Percentiles rank a stretch among this genome's conserved stretches.
phyloP scores from a whole-genome alignment of 1,284 basidiomycete species.

The Spongiforma sp. region DNA sequence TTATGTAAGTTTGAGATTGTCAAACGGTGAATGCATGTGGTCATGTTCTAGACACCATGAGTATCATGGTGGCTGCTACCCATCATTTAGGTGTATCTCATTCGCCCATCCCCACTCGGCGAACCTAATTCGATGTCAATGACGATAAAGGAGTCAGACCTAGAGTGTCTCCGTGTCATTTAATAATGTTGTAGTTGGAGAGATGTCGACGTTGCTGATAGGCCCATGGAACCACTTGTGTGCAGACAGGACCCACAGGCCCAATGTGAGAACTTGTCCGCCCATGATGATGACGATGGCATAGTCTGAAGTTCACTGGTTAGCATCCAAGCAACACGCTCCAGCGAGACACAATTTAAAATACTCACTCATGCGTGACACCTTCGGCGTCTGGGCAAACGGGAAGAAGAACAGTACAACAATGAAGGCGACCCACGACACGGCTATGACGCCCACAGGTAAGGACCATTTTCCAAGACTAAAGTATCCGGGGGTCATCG shows the following conservation, averaged over 20 bases:
- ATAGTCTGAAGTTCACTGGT: conserved; percentile 53
- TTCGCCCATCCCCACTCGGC: conserved; percentile 34
- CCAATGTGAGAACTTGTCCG: conserved; percentile 66
- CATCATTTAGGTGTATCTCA: conserved; percentile 38
- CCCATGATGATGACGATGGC: conserved; percentile 67
- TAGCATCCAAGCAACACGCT: background rate
- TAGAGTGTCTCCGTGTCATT: background rate
- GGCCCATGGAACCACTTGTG: conserved; percentile 75
- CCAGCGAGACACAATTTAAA: background rate
- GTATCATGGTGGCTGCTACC: conserved; percentile 35
- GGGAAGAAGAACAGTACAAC: conserved; percentile 67
- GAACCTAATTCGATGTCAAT: conserved; percentile 23
- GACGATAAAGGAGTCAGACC: conserved; percentile 22
- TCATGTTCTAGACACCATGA: conserved; percentile 41
- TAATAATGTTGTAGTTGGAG: too few species aligned
- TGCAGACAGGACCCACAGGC: conserved; percentile 71
- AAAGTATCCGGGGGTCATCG: conserved; percentile 63
- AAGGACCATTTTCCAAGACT: conserved; percentile 62
- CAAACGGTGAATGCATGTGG: too few species aligned
- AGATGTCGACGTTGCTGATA: conserved; percentile 52
- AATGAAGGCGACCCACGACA: conserved; percentile 71
- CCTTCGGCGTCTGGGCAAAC: conserved; percentile 44
- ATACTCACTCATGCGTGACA: conserved; percentile 60
- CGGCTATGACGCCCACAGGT: conserved; percentile 63
- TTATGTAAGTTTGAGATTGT: too few species aligned